Base-by-base conservation (phyloP, 2,329 filamentous ascomycete genomes). In the Aspergillus quadrilineatus region DNA sequence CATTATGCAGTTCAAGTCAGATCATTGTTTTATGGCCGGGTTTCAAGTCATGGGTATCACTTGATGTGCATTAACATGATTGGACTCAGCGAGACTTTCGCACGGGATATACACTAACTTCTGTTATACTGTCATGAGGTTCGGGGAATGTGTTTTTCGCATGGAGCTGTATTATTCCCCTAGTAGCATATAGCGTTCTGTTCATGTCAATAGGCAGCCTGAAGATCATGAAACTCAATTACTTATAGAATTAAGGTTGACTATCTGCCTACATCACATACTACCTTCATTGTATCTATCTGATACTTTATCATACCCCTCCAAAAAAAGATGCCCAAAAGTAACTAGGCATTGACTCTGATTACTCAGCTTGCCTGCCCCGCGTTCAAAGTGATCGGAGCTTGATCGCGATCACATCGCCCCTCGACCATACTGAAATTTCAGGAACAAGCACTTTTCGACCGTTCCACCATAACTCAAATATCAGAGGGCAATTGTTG, bases 161-260 rank as follows among this genome's bases (percentile, higher is more conserved):
- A 32, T 55, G 26, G 39, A 39, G 49, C 48, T 56, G 56, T 56
- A 60, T 56, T 54, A 58, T 56, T 60, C 34, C 46, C 52, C 45
- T 46, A 43, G 26, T 49, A 51, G 17, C 44, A 47, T 48, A 54
- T 28, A 43, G 45, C 44, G 14, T 44, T 34, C 34, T n/a, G 28
- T 15, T 42, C 36, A 47, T 7, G 12, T 36, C 28, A 42, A 15
- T 43, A 39, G 17, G 28, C 15, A 10, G 17, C n/a, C 17, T 1
- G 22, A 6, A 15, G 29, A 28, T 15, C 47, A 50, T 28, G 22
- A 7, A 45, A 41, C 10, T 41, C 10, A 4, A 41, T 29, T 32
- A 47, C n/a, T 12, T 47, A 47, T 17, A 8, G 28, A 28, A 28
- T 28, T 28, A 28, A 6, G 41, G 14, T 7, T 42, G 14, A 45